A percentile compares a stretch with the other conserved stretches of the same genome.
phyloP scores from a whole-genome alignment of 2,329 filamentous ascomycete genomes.

The Aschersonia sp. region DNA sequence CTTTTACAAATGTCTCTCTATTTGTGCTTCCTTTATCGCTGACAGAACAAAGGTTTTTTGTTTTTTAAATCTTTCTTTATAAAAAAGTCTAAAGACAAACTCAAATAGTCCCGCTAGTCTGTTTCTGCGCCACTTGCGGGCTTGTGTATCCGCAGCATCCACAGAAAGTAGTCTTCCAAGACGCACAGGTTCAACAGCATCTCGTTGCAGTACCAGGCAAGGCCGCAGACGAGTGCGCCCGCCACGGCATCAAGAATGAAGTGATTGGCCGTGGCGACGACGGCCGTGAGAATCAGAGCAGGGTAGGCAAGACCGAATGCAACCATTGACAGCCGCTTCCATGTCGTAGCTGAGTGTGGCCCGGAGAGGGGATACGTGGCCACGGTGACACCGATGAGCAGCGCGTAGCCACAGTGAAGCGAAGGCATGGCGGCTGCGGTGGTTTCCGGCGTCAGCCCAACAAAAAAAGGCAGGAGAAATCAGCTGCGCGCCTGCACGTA shows the following conservation, averaged over 20 bases:
- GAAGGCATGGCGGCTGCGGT: constrained; percentile 54
- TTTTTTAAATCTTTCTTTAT: too few relatives aligned
- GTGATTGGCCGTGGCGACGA: constrained; percentile 59
- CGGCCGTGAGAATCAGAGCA: constrained; percentile 47
- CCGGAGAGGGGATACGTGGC: constrained; percentile 47
- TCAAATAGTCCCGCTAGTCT: too few relatives aligned
- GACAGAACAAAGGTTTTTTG: too few relatives aligned
- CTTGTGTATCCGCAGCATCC: constrained; percentile 49
- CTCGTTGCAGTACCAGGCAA: constrained; percentile 45
- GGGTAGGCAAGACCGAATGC: constrained; percentile 48
- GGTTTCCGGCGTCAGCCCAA: not conserved
- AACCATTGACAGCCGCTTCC: constrained; percentile 30
- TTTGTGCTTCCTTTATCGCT: too few relatives aligned
- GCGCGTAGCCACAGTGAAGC: constrained; percentile 61
- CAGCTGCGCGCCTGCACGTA: constrained; percentile 14
- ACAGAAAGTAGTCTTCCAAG: constrained; percentile 55
- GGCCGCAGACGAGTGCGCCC: constrained; percentile 46
- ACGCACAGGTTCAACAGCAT: constrained; percentile 47
- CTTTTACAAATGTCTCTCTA: too few relatives aligned
- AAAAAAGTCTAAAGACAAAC: too few relatives aligned
- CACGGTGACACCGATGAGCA: constrained; percentile 57
- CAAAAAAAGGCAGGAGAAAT: not conserved
- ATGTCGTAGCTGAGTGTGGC: constrained; percentile 29
- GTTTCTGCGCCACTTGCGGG: constrained; percentile 22
- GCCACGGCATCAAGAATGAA: constrained; percentile 59